phyloP scores from a whole-genome alignment of 2,329 filamentous ascomycete species.

The Clarireedia monteithiana region DNA sequence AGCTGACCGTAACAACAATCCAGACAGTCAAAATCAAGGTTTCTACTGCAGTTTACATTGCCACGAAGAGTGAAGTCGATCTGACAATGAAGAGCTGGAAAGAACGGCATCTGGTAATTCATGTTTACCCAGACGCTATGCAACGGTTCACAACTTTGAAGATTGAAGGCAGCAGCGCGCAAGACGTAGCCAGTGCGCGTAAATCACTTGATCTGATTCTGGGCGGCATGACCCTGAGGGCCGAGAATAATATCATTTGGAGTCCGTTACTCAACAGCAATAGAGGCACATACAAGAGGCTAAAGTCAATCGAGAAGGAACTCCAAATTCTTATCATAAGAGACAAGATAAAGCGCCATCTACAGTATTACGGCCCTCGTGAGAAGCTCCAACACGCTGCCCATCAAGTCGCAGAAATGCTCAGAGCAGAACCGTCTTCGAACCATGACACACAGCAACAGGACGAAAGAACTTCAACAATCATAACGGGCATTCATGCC shows the following conservation, averaged over 20 bases:
- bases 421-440: not conserved
- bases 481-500: not conserved
- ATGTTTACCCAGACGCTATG: slow-evolving; percentile 21
- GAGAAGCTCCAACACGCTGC: not conserved
- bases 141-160: slow-evolving; percentile 31
- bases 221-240: slow-evolving; percentile 26
- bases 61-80: slow-evolving; percentile 27
- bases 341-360: not conserved
- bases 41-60: slow-evolving; percentile 28
- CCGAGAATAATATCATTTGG: slow-evolving; percentile 28
- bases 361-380: not conserved
- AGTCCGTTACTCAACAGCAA: slow-evolving; percentile 20
- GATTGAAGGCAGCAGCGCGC: slow-evolving; percentile 31
- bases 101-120: slow-evolving; percentile 24
- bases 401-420: slow-evolving; percentile 28
- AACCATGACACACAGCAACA: too few relatives aligned
- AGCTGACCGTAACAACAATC: slow-evolving; percentile 33
- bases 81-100: slow-evolving; percentile 26
- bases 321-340: not conserved
- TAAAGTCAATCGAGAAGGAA: not conserved
- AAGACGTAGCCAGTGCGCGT: slow-evolving; percentile 29
- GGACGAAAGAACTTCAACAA: too few relatives aligned
- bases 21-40: slow-evolving; percentile 34
- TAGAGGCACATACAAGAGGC: not conserved
- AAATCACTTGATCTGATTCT: slow-evolving; percentile 29